A percentile compares a stretch with the other conserved stretches of the same genome.
Evolutionary conservation across 2,329 filamentous ascomycete species (phyloP).

Genomic region (Didymella glomerata): DNA sequence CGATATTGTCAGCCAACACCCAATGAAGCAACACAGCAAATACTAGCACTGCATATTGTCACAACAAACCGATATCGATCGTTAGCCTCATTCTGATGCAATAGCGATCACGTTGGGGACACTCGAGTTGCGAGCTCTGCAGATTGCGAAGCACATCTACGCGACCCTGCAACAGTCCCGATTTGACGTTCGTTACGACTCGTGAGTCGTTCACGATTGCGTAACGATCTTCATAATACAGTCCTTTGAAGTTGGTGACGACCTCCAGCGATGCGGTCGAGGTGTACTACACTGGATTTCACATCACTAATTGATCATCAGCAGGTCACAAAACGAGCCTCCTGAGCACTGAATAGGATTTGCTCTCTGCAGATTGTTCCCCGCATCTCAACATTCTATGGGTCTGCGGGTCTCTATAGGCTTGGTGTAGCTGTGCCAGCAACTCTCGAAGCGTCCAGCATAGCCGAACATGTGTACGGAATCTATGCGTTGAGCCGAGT

Average conservation of each 20-base stretch:
- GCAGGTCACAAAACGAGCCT: background rate
- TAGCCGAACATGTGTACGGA: background rate
- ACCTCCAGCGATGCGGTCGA: background rate
- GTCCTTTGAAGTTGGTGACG: background rate
- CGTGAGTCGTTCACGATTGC: slow-evolving; percentile 2
- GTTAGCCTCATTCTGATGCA: slow-evolving; percentile 2
- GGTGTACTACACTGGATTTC: background rate
- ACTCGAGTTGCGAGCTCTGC: background rate
- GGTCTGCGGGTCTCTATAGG: background rate
- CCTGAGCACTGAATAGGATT: background rate
- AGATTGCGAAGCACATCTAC: slow-evolving; percentile 1
- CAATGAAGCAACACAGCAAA: slow-evolving; percentile 15
- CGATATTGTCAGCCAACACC: slow-evolving; percentile 8
- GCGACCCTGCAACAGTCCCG: slow-evolving; percentile 4
- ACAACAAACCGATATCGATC: slow-evolving; percentile 8
- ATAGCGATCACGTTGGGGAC: background rate
- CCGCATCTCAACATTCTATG: background rate
- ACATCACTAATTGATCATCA: background rate
- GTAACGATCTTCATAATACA: background rate
- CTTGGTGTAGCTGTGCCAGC: background rate
- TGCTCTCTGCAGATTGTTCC: background rate
- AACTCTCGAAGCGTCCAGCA: background rate
- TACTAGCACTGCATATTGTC: slow-evolving; percentile 9
- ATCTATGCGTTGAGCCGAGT: background rate
- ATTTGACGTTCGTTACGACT: background rate